Evolutionary conservation across 352 stramenopile genomes (phyloP).

Genomic region (Phytopythium oedochilum): DNA sequence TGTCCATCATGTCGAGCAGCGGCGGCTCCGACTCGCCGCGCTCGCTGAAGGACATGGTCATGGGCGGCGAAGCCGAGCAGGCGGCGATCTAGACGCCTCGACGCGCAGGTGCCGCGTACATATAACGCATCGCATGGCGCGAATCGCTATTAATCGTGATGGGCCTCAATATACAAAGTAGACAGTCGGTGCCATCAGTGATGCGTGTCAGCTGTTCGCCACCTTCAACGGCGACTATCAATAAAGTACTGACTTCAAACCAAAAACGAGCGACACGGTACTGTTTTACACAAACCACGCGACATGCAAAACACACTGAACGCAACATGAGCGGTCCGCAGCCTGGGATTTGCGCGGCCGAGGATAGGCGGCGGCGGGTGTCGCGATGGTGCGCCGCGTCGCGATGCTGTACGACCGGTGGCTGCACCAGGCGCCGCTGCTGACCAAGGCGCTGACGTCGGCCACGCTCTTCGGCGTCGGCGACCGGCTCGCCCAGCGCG

Average conservation of each 20-base stretch:
- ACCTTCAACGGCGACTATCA: too few species aligned
- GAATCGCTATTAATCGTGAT: too few species aligned
- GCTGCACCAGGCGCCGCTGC: conserved; percentile 39
- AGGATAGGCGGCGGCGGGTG: background rate
- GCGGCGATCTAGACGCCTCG: conserved; percentile 1
- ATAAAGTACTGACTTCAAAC: too few species aligned
- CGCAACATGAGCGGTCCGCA: background rate
- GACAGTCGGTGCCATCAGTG: too few species aligned
- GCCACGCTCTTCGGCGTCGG: conserved; percentile 36
- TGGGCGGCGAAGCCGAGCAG: conserved; percentile 12
- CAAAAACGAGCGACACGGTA: too few species aligned
- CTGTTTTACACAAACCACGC: too few species aligned
- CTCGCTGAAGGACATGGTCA: conserved; percentile 15
- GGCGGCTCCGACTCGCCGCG: conserved; percentile 4
- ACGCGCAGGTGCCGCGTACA: too few species aligned
- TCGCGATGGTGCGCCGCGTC: conserved; percentile 18
- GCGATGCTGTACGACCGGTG: conserved; percentile 32
- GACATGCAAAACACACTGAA: background rate
- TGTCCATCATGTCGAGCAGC: conserved; percentile 35
- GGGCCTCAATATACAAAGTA: too few species aligned
- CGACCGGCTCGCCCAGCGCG: conserved; percentile 40
- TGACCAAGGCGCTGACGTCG: conserved; percentile 51
- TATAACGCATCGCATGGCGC: background rate
- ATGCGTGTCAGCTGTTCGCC: too few species aligned
- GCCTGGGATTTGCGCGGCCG: background rate